These are phyloP conservation scores for Phaeosphaeriaceae sp. DNA, from an alignment of 2,329 filamentous ascomycete genomes.

Conservation along the genomic window DNA sequence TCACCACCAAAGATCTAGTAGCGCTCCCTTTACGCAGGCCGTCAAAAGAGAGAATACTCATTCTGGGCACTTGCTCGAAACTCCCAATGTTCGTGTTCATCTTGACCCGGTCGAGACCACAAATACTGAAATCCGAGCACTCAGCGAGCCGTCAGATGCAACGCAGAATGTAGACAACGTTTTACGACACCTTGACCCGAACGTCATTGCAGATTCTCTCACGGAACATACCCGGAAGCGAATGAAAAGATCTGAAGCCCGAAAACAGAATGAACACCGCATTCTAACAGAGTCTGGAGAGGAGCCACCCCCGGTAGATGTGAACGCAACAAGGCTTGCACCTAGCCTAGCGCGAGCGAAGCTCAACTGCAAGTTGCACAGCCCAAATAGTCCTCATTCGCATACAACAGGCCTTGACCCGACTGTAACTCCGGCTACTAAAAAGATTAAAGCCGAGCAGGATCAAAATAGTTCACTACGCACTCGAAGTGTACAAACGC, in stretches of 20 bases:
- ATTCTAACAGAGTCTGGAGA: conserved; percentile 39
- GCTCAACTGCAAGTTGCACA: conserved; percentile 31
- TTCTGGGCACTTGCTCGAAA: background rate
- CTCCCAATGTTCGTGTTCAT: background rate
- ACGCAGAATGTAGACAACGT: conserved; percentile 7
- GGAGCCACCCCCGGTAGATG: conserved; percentile 18
- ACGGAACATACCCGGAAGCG: conserved; percentile 30
- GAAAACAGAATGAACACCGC: conserved; percentile 15
- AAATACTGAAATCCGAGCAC: conserved; percentile 22
- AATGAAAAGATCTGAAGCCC: conserved; percentile 13
- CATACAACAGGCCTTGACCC: conserved; percentile 14
- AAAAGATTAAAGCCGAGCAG: conserved; percentile 24
- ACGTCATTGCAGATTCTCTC: conserved; percentile 19
- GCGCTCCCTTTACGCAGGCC: conserved; percentile 30
- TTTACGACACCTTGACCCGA: conserved; percentile 35
- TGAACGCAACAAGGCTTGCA: conserved; percentile 19
- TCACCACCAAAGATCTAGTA: conserved; percentile 38
- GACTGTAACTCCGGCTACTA: conserved; percentile 13
- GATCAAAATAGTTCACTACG: conserved; percentile 17
- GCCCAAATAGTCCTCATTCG: conserved; percentile 16
- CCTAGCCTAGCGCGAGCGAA: conserved; percentile 32
- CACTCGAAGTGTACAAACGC: conserved; percentile 9
- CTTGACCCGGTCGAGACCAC: background rate
- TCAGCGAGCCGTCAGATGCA: conserved; percentile 26
- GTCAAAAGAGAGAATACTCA: conserved; percentile 21